Percentiles rank a stretch among this genome's conserved stretches.
phyloP scores from a whole-genome alignment of 192 early-diverging fungal genomes.

The Backusella westeae region DNA sequence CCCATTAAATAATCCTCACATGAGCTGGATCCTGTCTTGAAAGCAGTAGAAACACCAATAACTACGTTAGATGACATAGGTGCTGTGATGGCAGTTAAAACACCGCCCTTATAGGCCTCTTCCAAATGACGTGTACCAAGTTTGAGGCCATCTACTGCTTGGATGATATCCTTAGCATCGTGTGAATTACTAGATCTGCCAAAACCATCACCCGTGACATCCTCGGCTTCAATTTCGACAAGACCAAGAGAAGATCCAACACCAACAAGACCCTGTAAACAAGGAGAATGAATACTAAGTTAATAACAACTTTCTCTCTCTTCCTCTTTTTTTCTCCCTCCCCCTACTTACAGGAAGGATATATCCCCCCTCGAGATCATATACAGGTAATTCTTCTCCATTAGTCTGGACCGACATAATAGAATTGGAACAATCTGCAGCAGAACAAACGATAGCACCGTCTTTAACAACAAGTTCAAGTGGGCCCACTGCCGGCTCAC shows the following conservation, averaged over 20 bases:
- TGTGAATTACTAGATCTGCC: constrained; percentile 10
- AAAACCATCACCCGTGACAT: constrained; percentile 58
- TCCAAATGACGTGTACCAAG: constrained; percentile 58
- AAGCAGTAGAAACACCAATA: constrained; percentile 61
- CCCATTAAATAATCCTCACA: constrained; percentile 35
- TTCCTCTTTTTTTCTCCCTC: background rate
- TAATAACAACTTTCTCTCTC: background rate
- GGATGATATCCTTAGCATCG: constrained; percentile 18
- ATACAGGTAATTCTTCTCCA: constrained; percentile 20
- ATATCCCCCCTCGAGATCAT: constrained; percentile 59
- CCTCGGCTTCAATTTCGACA: constrained; percentile 62
- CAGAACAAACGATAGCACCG: constrained; percentile 56
- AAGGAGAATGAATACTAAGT: background rate
- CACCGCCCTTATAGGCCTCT: constrained; percentile 58
- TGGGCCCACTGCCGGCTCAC: background rate
- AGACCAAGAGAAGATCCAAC: constrained; percentile 61
- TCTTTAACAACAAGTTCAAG: constrained; percentile 33
- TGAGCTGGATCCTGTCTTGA: constrained; percentile 59
- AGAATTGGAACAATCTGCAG: constrained; percentile 18
- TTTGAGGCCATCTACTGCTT: constrained; percentile 65
- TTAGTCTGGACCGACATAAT: background rate
- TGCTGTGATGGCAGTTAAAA: constrained; percentile 57
- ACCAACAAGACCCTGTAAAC: constrained; percentile 51
- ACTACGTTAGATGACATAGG: constrained; percentile 51
- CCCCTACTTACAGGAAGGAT: constrained; percentile 48